Conservation (phyloP, 192 early-diverging fungal species). For the Entomortierella chlamydospora region DNA sequence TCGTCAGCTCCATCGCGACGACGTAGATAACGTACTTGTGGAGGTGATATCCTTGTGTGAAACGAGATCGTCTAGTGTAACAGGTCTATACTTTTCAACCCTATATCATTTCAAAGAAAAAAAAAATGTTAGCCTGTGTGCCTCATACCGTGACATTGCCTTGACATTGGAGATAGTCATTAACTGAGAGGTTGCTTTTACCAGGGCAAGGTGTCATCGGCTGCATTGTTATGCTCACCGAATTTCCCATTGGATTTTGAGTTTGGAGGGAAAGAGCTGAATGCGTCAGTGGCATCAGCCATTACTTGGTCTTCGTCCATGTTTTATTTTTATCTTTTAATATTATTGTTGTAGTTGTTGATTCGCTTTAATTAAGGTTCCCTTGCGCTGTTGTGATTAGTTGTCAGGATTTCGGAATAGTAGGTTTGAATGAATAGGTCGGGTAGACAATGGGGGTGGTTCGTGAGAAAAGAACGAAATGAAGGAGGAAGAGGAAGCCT, state of each 20-base stretch:
- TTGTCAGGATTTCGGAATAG: too few relatives aligned
- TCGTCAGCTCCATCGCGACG: too few relatives aligned
- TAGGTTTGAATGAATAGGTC: too few relatives aligned
- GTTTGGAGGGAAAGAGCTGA: constrained; percentile 19
- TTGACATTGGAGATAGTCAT: too few relatives aligned
- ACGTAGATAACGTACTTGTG: constrained; percentile 69
- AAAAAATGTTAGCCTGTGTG: too few relatives aligned
- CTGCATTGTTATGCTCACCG: constrained; percentile 10
- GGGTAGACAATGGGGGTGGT: too few relatives aligned
- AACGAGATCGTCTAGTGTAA: constrained; percentile 90
- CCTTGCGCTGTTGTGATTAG: too few relatives aligned
- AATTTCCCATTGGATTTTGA: constrained; percentile 36
- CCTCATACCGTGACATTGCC: neutral
- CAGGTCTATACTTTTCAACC: constrained; percentile 98
- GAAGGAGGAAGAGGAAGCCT: too few relatives aligned
- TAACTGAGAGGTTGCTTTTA: constrained; percentile 16
- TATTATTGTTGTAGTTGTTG: too few relatives aligned
- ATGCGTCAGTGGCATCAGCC: constrained; percentile 36
- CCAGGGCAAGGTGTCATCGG: constrained; percentile 49
- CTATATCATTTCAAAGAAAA: constrained; percentile 49
- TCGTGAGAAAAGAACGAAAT: too few relatives aligned
- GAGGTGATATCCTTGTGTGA: constrained; percentile 93
- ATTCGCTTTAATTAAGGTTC: too few relatives aligned
- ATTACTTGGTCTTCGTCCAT: constrained; percentile 54
- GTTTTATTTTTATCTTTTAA: neutral